Evolutionary conservation across 2,329 filamentous ascomycete genomes (phyloP).

Genomic region (Neonectria punicea): DNA sequence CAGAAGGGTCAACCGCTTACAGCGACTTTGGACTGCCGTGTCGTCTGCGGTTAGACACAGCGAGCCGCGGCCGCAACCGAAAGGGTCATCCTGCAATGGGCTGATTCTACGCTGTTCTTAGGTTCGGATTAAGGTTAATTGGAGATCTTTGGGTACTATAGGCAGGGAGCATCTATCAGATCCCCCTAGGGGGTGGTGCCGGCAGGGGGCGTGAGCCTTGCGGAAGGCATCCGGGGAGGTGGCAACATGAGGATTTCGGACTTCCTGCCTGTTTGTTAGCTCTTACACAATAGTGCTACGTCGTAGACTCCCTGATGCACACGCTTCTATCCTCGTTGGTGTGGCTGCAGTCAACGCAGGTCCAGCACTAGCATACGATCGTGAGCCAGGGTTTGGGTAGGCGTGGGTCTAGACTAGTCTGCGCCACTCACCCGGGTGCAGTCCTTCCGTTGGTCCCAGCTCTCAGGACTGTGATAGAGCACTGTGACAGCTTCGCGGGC

Average conservation of each 20-base stretch:
- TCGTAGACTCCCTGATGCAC: too few relatives aligned
- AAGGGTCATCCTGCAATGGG: background rate
- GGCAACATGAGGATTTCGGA: too few relatives aligned
- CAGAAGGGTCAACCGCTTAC: background rate
- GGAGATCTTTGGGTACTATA: background rate
- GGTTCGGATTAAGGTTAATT: background rate
- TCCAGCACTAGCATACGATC: background rate
- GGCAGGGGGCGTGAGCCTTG: too few relatives aligned
- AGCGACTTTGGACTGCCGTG: background rate
- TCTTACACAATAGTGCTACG: too few relatives aligned
- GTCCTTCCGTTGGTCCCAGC: too few relatives aligned
- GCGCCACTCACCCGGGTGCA: background rate
- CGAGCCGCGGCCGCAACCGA: background rate
- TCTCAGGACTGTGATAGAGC: background rate
- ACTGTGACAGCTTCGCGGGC: background rate
- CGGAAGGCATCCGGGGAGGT: too few relatives aligned
- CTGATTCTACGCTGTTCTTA: background rate
- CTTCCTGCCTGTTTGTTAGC: too few relatives aligned
- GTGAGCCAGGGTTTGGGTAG: background rate
- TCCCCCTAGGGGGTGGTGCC: background rate
- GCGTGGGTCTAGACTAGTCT: background rate
- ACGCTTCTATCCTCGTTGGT: too few relatives aligned
- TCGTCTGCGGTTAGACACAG: background rate
- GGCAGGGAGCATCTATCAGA: background rate
- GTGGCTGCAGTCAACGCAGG: background rate